phyloP scores from a whole-genome alignment of 2,329 filamentous ascomycete genomes.

The Diaporthe eres region DNA sequence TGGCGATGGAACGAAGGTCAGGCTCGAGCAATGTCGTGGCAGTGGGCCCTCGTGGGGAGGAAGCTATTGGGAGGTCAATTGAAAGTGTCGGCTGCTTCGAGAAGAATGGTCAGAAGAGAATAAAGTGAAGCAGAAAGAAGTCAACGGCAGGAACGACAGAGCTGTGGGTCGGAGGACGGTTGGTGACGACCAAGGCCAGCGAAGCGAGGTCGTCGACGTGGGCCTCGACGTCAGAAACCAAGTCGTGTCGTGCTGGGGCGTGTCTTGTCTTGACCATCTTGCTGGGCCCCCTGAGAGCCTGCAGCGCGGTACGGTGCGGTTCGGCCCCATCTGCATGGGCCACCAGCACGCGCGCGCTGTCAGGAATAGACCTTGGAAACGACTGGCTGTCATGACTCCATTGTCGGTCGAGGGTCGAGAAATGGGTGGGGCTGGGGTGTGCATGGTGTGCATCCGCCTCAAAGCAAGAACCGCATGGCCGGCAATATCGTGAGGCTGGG shows the following conservation, averaged over 20 bases:
- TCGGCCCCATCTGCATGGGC: slow-evolving; percentile 22
- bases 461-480: neutral
- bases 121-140: neutral
- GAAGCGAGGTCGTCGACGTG: slow-evolving; percentile 38
- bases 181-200: slow-evolving; percentile 36
- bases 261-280: slow-evolving; percentile 8
- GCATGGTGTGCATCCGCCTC: slow-evolving; percentile 10
- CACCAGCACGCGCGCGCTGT: slow-evolving; percentile 23
- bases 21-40: slow-evolving; percentile 40
- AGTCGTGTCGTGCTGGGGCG: slow-evolving; percentile 28
- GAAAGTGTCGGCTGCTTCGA: neutral
- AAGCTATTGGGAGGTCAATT: neutral
- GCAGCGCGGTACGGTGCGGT: slow-evolving; percentile 16
- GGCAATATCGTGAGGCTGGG: slow-evolving; percentile 38
- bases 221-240: slow-evolving; percentile 39
- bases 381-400: slow-evolving; percentile 37
- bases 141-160: slow-evolving; percentile 13
- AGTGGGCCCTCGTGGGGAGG: slow-evolving; percentile 31
- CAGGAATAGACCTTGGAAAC: slow-evolving; percentile 24
- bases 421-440: slow-evolving; percentile 35
- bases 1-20: slow-evolving; percentile 51
- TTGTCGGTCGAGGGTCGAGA: slow-evolving; percentile 33
- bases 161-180: slow-evolving; percentile 19
- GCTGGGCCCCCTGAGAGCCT: slow-evolving; percentile 29
- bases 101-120: neutral